These are phyloP conservation scores for Neoboletus subvelutipes DNA, from an alignment of 768 basidiomycete species.

Conservation along the genomic window DNA sequence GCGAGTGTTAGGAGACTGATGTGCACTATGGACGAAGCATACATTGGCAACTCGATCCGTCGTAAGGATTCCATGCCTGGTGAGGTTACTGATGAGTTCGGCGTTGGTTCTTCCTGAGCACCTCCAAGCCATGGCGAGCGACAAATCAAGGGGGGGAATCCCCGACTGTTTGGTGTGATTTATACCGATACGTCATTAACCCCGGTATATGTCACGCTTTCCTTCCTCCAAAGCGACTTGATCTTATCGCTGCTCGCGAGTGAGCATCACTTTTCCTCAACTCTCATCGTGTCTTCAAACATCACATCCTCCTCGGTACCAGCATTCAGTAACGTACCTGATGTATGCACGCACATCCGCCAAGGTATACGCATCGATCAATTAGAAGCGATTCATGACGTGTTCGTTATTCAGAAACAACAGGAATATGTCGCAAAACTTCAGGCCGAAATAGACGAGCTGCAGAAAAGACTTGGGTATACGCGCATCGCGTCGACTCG, in stretches of 20 bases:
- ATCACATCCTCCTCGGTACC: no score
- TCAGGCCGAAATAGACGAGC: constrained; percentile 45
- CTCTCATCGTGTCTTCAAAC: no score
- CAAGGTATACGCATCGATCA: constrained; percentile 23
- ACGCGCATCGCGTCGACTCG: neutral
- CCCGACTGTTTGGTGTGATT: constrained; percentile 13
- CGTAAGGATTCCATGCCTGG: constrained; percentile 49
- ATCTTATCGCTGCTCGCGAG: no score
- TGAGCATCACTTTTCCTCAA: no score
- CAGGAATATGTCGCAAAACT: constrained; percentile 48
- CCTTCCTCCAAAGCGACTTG: no score
- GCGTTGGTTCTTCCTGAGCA: constrained; percentile 67
- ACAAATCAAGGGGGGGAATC: neutral
- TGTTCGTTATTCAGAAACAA: constrained; percentile 42
- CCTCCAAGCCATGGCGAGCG: constrained; percentile 72
- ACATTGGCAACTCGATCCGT: constrained; percentile 59
- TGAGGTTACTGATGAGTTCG: constrained; percentile 73
- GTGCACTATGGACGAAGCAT: constrained; percentile 16
- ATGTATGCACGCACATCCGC: constrained; percentile 33
- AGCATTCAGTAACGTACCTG: neutral
- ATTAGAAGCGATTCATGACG: neutral
- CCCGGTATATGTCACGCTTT: neutral
- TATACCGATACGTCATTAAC: constrained; percentile 5
- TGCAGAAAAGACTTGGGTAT: constrained; percentile 50
- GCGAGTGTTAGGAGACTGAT: neutral